Evolutionary conservation across 305 asterid species (phyloP), one percentile per base, ranked within the genome.

Genomic region (Fraxinus floribunda): DNA sequence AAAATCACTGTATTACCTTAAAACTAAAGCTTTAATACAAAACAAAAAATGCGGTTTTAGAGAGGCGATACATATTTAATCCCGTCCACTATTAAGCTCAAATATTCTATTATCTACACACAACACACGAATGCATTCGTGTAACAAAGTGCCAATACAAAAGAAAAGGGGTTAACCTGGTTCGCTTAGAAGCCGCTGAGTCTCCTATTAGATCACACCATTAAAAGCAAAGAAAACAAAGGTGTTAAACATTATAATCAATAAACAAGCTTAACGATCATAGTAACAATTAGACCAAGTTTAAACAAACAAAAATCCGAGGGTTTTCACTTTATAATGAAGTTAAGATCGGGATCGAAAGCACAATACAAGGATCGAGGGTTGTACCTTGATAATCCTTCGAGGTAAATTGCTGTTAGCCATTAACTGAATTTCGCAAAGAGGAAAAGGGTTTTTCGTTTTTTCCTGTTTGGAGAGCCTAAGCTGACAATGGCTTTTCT

Each of bases 131-230:
- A 4, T 32, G 44, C 39, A 32, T 13, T 30, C 41, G 24, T 13
- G 44, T 13, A 71, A 32, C 22, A 71, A 71, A 71, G 10, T 71
- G 41, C 20, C 22, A 32, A 71, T 30, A 68, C 18, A 32, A 30
- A 30, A 32, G 76, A 71, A 32, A 71, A 4, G 60, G 75, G 52
- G n/a, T 34, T 79, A 82, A 95, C 99, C 98, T 83, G 99, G 99
- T 85, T 95, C 99, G 86, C 99, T 95, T 68, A 95, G 95, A 84
- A 95, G 98, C 13, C 99, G 98, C 91, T 95, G 99, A 70, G 99
- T 95, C 85, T 95, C 99, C 99, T 95, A 84, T 77, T 16, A 86
- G 79, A 81, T 32, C 39, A 84, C 71, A 55, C 68, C 16, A 26
- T 68, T 79, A 26, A 44, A 83, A 80, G 41, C 68, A 13, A 13